Conservation (phyloP, 257 asterid genomes). For the Nicotiana tabacum region DNA sequence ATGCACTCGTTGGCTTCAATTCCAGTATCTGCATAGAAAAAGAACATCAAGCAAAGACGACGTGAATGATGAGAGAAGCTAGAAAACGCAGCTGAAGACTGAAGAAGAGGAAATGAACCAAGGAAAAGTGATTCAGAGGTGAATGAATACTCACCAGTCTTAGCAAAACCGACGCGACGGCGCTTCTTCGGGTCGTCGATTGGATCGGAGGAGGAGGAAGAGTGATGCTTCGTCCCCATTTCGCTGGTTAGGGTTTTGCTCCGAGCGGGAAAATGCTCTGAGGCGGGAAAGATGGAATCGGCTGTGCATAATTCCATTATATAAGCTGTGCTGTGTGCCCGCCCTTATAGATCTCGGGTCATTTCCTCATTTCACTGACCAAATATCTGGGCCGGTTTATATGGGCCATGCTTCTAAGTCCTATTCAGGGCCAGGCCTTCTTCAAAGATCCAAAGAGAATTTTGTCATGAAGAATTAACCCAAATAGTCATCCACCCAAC, state of each 20-base stretch:
- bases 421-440: too few relatives aligned
- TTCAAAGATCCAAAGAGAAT: too few relatives aligned
- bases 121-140: constrained; percentile 3
- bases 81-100: not conserved
- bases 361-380: too few relatives aligned
- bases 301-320: too few relatives aligned
- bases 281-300: constrained; percentile 65
- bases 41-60: not conserved
- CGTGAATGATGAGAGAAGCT: not conserved
- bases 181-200: constrained; percentile 46
- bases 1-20: constrained; percentile 71
- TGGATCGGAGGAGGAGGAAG: constrained; percentile 44
- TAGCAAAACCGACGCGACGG: constrained; percentile 66
- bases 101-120: constrained; percentile 7
- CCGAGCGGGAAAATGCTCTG: constrained; percentile 60
- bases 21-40: constrained; percentile 59
- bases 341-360: too few relatives aligned
- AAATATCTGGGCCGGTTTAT: too few relatives aligned
- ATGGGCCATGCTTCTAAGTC: too few relatives aligned
- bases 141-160: constrained; percentile 36
- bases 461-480: too few relatives aligned
- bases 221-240: constrained; percentile 85
- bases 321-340: too few relatives aligned
- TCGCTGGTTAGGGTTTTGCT: constrained; percentile 60
- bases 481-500: too few relatives aligned